These are phyloP conservation scores for Herpetomonas muscarum DNA, from an alignment of 208 protist species.

Conservation along the genomic window DNA sequence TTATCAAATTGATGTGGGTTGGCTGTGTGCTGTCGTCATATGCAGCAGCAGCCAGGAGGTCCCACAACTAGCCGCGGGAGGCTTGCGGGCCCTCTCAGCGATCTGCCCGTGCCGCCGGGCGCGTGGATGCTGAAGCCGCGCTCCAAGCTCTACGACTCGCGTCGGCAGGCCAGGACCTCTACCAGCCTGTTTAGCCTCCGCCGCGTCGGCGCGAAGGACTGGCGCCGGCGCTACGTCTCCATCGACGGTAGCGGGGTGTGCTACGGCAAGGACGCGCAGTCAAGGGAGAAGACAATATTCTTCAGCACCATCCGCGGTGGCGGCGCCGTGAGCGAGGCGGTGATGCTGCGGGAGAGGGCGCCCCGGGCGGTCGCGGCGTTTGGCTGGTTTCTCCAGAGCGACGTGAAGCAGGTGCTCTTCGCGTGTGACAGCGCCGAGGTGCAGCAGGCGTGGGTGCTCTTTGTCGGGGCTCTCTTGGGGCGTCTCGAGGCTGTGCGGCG, in stretches of 20 bases:
- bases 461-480: conserved; percentile 25
- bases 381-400: conserved; percentile 47
- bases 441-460: conserved; percentile 40
- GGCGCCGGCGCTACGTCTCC: conserved; percentile 55
- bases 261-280: conserved; percentile 36
- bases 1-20: no score
- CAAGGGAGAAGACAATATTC: conserved; percentile 40
- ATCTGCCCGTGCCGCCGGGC: conserved; percentile 17
- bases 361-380: conserved; percentile 29
- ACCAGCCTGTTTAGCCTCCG: conserved; percentile 33
- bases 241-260: conserved; percentile 36
- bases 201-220: conserved; percentile 39
- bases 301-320: conserved; percentile 37
- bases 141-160: conserved; percentile 34
- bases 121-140: conserved; percentile 77
- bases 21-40: no score
- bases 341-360: conserved; percentile 31
- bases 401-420: conserved; percentile 36
- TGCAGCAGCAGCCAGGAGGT: no score
- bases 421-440: conserved; percentile 36
- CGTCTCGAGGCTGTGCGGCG: neutral
- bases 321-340: conserved; percentile 17
- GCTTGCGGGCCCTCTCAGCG: neutral
- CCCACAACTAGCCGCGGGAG: no score
- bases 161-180: conserved; percentile 13